A percentile compares a stretch with the other conserved stretches of the same genome.
Evolutionary conservation across 495 filamentous ascomycete species (phyloP).

Genomic region (Penicillium turbatum): DNA sequence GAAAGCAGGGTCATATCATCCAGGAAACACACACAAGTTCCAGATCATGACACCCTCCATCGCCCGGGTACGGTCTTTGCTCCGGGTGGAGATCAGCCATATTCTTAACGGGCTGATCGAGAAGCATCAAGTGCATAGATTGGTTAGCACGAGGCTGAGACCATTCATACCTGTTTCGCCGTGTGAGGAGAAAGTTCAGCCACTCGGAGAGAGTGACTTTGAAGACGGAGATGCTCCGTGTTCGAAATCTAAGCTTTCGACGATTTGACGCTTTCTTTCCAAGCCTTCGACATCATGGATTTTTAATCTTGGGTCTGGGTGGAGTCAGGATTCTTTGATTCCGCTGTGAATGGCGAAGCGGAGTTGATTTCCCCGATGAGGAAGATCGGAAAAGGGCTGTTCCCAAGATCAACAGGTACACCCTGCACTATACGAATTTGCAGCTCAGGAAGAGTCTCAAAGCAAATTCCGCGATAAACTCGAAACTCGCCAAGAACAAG

Average conservation of each 20-base stretch:
- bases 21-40: conserved; percentile 3
- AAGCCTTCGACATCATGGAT: neutral
- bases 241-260: neutral
- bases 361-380: too few relatives aligned
- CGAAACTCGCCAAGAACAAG: too few relatives aligned
- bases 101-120: conserved; percentile 16
- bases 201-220: conserved; percentile 6
- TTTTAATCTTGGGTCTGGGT: too few relatives aligned
- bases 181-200: neutral
- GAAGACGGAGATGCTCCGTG: conserved; percentile 13
- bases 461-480: too few relatives aligned
- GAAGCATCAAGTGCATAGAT: conserved; percentile 16
- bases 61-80: conserved; percentile 16
- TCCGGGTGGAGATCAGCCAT: conserved; percentile 17
- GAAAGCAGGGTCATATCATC: conserved; percentile 4
- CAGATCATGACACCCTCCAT: conserved; percentile 15
- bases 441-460: too few relatives aligned
- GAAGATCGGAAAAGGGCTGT: too few relatives aligned
- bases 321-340: neutral
- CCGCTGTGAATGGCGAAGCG: too few relatives aligned
- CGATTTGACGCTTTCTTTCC: neutral
- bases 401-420: too few relatives aligned
- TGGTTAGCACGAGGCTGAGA: conserved; percentile 5
- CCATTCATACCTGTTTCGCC: neutral
- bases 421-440: too few relatives aligned